Conservation (phyloP, 163 green algal species). For the Chlorella variabilis region DNA sequence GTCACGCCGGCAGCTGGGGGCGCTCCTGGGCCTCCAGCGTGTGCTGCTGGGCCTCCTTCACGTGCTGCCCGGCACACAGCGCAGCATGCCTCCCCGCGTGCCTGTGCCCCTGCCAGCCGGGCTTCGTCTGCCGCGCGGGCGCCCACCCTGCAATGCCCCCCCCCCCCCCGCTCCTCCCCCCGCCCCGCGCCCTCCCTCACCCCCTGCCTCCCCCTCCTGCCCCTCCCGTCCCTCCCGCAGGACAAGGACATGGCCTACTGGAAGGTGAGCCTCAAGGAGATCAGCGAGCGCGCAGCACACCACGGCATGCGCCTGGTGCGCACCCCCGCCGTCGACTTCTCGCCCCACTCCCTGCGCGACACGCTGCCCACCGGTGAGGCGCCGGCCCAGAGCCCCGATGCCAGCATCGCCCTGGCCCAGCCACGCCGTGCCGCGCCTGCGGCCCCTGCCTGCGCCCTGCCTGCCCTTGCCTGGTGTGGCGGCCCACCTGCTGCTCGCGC, state of each 20-base stretch:
- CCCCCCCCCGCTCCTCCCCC: no score
- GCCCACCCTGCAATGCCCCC: no score
- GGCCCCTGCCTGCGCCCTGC: no score
- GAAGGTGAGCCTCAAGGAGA: conserved; percentile 69
- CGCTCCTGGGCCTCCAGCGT: no score
- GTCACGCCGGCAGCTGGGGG: not conserved
- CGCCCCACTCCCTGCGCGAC: conserved; percentile 33
- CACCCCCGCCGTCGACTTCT: conserved; percentile 34
- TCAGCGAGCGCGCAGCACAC: conserved; percentile 51
- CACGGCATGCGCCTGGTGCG: conserved; percentile 61
- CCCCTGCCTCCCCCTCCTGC: conserved; percentile 52
- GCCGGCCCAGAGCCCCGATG: no score
- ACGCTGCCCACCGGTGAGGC: conserved; percentile 13
- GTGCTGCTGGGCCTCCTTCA: no score
- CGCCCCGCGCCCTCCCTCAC: not conserved
- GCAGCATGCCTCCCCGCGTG: no score
- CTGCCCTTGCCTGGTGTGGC: not conserved
- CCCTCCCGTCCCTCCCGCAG: conserved; percentile 40
- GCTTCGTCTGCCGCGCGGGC: no score
- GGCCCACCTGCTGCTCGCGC: not conserved
- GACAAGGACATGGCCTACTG: conserved; percentile 91
- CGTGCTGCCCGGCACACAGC: no score
- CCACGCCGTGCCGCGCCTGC: not conserved
- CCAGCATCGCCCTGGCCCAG: no score
- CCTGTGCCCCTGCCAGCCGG: no score